Base-by-base conservation (phyloP, 768 basidiomycete species). In the Tylopilus balloui region DNA sequence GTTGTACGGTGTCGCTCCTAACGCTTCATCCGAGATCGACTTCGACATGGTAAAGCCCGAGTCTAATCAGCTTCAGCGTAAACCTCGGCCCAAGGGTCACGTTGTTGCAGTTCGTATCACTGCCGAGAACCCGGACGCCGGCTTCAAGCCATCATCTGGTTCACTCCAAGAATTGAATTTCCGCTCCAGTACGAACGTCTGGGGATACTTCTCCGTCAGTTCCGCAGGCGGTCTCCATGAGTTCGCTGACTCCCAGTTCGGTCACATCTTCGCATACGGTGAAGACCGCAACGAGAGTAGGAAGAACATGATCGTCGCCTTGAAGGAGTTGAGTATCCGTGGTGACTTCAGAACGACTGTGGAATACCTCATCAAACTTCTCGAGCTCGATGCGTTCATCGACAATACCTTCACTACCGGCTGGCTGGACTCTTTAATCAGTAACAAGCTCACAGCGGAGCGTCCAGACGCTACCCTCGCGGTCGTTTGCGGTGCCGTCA, bases 61-160 rank as follows among this genome's bases (percentile, higher is more conserved):
- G 46, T 85, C 88, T 17, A 84, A 80, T 63, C 80, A 86, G 64
- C 80, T 88, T 27, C 96, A 98, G 69, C 88, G 95, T 59, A 96
- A 90, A 70, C 96, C 96, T 34, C 80, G 81, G 24, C 96, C 96
- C 44, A 98, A 98, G 70, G 96, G 96, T 27, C 96, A 99, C 65
- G 96, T 98, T 56, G 89, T 99, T 58, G 96, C 96, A 35, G 96
- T 97, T 57, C 94, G 96, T 62, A 98, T 99, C 68, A 99, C 96
- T 6, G 95, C 94, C 27, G 96, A 99, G 72, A 99, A 99, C 69
- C 96, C 96, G 21, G 96, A 99, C 63, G 96, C 96, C 10, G 96
- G 96, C 5, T 99, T 99, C 79, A 99, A 99, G 71, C 96, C 96
- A 1, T 98, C 96, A 2, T 94, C 92, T 3, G 96, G 96, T 55